Conservation (phyloP, 2,329 filamentous ascomycete genomes). For the Diaporthe humulicola region DNA sequence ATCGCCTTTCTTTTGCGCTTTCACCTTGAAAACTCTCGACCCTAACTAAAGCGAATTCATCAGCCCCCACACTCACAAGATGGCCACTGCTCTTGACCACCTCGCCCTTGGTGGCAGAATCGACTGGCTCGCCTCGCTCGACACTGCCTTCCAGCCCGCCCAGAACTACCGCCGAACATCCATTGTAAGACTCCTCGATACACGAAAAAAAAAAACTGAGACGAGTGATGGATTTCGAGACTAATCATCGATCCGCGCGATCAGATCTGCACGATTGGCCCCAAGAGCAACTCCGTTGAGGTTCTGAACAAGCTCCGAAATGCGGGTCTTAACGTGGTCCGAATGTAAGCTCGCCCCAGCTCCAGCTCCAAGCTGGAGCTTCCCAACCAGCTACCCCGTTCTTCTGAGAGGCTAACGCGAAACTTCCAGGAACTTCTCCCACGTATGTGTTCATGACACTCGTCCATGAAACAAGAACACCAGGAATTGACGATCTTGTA, state of each 20-base stretch:
- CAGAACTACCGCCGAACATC: constrained; percentile 96
- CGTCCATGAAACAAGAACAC: not conserved
- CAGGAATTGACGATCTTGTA: constrained; percentile 51
- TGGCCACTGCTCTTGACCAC: constrained; percentile 85
- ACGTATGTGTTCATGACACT: constrained; percentile 37
- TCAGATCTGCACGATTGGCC: constrained; percentile 94
- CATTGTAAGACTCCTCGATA: constrained; percentile 62
- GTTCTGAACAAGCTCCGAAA: constrained; percentile 95
- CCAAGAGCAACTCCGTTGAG: constrained; percentile 98
- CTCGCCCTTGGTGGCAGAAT: constrained; percentile 81
- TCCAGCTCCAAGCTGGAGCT: not conserved
- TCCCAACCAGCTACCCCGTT: not conserved
- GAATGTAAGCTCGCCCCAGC: constrained; percentile 78
- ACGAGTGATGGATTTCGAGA: not conserved
- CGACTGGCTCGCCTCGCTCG: constrained; percentile 77
- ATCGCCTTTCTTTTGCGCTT: not conserved
- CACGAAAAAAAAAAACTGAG: not conserved
- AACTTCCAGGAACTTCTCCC: constrained; percentile 39
- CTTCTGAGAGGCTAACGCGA: constrained; percentile 15
- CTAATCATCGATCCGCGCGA: constrained; percentile 23
- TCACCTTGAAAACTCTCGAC: not conserved
- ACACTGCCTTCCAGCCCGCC: constrained; percentile 88
- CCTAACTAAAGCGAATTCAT: not conserved
- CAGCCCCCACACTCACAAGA: constrained; percentile 52
- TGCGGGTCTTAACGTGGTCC: constrained; percentile 95